Evolutionary conservation across 768 basidiomycete genomes (phyloP), one percentile per base, ranked within the genome.

Genomic region (Plicaturopsis crispa): DNA sequence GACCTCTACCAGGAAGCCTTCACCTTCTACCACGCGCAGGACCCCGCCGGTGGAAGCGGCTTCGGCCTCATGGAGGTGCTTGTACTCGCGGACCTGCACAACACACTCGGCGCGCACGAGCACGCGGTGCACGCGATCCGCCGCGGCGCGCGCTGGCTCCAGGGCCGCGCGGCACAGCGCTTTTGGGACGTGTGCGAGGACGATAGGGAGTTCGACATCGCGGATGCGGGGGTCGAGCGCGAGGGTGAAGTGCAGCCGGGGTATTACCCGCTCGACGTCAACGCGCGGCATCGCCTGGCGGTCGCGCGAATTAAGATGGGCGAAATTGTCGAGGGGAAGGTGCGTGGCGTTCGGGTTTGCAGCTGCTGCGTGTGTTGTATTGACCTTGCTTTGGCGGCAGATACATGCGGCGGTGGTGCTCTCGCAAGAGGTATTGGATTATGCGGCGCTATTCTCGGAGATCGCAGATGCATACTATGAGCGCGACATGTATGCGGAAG

Each of bases 391-490:
- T 11, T 26, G 5, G 47, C 16, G 18, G 7, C 39, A 96, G 90
- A 65, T 80, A 26, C 93, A 98, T 56, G 80, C 88, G 1, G 69
- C 68, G 20, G 63, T 83, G 24, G 72, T 97, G 17, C 66, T 87
- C 2, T 53, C 71, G 0, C 73, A 88, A 47, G 88, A 92, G 39
- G 69, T 83, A 0, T 51, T 77, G 3, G 80, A 90, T 46, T 90
- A 90, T 46, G 78, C 84, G 0, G 73, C 80, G 1, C 64, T 92
- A 4, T 91, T 89, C 49, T 69, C 66, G 1, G 89, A 93, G 50
- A 80, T 94, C 23, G 92, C 86, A 0, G 87, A 90, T 47, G 86
- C 85, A 0, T 85, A 84, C 53, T 84, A 82, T 46, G 80, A 88
- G 26, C 66, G 73, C 6, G 78, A 79, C 44, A 62, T 87, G 65